Evolutionary conservation across 352 stramenopile species (phyloP), one percentile per base, ranked within the genome.

Genomic region (Pythium dissotocum): DNA sequence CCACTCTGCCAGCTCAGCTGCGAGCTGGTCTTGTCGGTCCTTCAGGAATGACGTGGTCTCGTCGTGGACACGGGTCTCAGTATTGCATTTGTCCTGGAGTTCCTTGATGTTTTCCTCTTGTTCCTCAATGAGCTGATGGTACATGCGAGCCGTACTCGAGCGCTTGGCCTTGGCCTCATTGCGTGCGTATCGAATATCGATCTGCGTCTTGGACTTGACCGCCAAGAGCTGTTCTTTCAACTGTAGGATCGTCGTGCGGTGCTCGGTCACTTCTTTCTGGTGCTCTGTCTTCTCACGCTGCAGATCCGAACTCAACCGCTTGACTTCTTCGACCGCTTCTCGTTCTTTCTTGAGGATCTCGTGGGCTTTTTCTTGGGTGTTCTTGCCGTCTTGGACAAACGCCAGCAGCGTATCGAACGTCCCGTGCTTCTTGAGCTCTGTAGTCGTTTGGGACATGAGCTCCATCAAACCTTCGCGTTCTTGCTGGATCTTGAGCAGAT

Each of bases 401-500:
- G 73, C 71, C 21, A 94, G 71, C 38, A 98, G 72, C 51, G 78
- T 83, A 18, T 93, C 78, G 63, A 93, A 96, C 6, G 77, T 88
- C 32, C 85, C 85, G 48, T 89, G 76, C 60, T 87, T 85, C 59
- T 89, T 87, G 38, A 97, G 73, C 64, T 96, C 87, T 6, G 33
- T 46, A 28, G 88, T 73, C 0, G 83, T 95, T 24, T 85, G 75
- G 5, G 72, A 71, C 1, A 97, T 58, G 32, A 96, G 71, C 66
- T 95, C 83, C 28, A 95, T 77, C 13, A 98, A 69, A 18, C 77
- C 81, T 32, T 91, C 86, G 16, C 91, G 79, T 65, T 98, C 93
- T 44, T 96, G 80, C 71, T 97, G 90, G 65, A 98, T 97, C 74
- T 98, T 98, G 44, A 96, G 70, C 32, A 98, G 77, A 65, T 98